Conservation (phyloP, 169 alveolate genomes). For the Babesia divergens region DNA sequence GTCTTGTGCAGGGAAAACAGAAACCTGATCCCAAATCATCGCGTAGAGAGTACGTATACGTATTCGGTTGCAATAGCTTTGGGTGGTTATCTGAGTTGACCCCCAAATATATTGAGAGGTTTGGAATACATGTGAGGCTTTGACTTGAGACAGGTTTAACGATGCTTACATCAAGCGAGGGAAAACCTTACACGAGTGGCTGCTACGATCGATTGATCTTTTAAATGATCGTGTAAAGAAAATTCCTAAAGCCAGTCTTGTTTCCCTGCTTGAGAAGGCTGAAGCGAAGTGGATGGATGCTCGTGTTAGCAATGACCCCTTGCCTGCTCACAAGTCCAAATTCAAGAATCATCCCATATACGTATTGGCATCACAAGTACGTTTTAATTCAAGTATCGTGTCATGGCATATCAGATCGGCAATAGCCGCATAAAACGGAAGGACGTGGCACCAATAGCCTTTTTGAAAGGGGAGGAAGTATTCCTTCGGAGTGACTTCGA, state of each 20-base stretch:
- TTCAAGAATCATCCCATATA: constrained; percentile 49
- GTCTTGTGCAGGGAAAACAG: neutral
- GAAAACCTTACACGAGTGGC: constrained; percentile 18
- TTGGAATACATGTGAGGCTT: neutral
- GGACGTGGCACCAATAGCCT: constrained; percentile 23
- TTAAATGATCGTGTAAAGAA: constrained; percentile 11
- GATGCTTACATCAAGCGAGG: constrained; percentile 15
- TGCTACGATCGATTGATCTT: neutral
- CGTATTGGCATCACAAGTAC: constrained; percentile 57
- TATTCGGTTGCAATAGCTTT: constrained; percentile 33
- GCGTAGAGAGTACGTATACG: constrained; percentile 1
- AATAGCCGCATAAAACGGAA: neutral
- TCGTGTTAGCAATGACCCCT: constrained; percentile 25
- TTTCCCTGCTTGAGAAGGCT: constrained; percentile 33
- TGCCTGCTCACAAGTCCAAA: constrained; percentile 24
- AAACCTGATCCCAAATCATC: neutral
- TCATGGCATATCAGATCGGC: constrained; percentile 9
- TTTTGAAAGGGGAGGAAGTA: constrained; percentile 40
- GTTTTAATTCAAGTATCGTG: neutral
- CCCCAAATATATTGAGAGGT: constrained; percentile 48
- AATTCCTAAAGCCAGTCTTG: neutral
- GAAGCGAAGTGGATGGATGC: constrained; percentile 37
- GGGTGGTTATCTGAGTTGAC: constrained; percentile 56
- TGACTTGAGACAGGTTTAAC: neutral
- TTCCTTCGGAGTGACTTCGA: constrained; percentile 32